Evolutionary conservation across 2,329 filamentous ascomycete genomes (phyloP).

Genomic region (Fusarium neocosmosporiellum): DNA sequence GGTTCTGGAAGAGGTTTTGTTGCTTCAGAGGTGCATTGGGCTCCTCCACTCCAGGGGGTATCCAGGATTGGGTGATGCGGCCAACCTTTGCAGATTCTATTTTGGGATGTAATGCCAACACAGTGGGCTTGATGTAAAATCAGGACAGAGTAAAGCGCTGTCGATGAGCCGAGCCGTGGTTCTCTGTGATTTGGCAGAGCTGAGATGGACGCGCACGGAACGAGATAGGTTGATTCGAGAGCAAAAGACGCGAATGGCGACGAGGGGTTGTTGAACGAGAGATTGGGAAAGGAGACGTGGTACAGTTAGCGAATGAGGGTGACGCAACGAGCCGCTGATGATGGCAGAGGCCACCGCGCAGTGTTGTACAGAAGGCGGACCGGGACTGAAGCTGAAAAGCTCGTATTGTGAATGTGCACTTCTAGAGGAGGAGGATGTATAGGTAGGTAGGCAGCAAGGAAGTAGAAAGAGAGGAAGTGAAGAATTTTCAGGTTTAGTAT

Average conservation of each 20-base stretch:
- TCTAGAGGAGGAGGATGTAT: not conserved
- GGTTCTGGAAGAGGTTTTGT: conserved; percentile 14
- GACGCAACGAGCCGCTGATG: conserved; percentile 18
- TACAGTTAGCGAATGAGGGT: conserved; percentile 16
- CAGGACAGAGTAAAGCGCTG: conserved; percentile 4
- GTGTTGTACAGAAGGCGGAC: conserved; percentile 15
- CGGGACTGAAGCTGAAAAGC: conserved; percentile 9
- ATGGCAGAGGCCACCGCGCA: conserved; percentile 6
- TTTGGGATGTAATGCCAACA: conserved; percentile 39
- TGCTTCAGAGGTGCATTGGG: conserved; percentile 23
- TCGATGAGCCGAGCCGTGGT: not conserved
- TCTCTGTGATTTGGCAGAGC: not conserved
- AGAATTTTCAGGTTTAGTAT: not conserved
- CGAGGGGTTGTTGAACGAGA: not conserved
- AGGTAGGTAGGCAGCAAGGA: not conserved
- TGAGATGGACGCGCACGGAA: not conserved
- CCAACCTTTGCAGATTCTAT: conserved; percentile 36
- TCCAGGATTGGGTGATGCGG: conserved; percentile 37
- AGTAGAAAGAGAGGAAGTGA: not conserved
- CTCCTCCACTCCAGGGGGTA: conserved; percentile 26
- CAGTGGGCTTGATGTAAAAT: conserved; percentile 22
- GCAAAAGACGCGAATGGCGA: not conserved
- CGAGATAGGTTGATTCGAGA: not conserved
- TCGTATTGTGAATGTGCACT: not conserved
- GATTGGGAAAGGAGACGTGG: conserved; percentile 8